These are phyloP conservation scores for Rhododendron simsii DNA, from an alignment of 148 eudicot genomes.

Conservation along the genomic window DNA sequence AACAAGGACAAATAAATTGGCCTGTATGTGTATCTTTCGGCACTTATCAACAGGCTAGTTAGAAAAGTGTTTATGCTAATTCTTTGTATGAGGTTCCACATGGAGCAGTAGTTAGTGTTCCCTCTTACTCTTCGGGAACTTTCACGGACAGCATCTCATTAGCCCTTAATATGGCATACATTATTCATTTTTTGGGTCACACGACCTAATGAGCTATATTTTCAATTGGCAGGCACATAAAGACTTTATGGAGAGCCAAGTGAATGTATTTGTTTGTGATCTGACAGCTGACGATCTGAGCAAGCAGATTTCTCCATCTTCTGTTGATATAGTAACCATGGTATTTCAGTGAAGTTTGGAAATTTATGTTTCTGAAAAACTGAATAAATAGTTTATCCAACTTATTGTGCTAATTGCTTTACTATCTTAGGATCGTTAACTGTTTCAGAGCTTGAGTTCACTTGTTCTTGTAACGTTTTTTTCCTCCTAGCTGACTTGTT, in stretches of 20 bases:
- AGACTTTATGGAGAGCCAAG: slow-evolving; percentile 56
- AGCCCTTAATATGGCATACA: not conserved
- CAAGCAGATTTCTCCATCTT: slow-evolving; percentile 62
- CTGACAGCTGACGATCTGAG: slow-evolving; percentile 73
- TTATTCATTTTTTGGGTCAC: not conserved
- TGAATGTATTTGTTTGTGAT: slow-evolving; percentile 92
- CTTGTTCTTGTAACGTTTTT: not conserved
- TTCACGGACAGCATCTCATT: not conserved
- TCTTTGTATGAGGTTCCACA: not conserved
- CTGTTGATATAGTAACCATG: slow-evolving; percentile 97
- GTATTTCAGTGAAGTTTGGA: slow-evolving; percentile 34
- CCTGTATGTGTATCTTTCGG: not conserved
- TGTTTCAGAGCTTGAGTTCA: slow-evolving; percentile 3
- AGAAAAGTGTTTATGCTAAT: not conserved
- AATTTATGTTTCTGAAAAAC: not conserved
- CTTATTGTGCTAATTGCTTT: not conserved
- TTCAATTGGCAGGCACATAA: slow-evolving; percentile 58
- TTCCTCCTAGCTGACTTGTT: slow-evolving; percentile 58
- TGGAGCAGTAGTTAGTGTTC: not conserved
- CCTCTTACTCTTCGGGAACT: not conserved
- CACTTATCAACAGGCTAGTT: not conserved
- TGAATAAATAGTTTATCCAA: not conserved
- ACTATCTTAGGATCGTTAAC: not conserved
- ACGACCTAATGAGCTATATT: not conserved
- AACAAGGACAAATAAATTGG: not conserved